These are phyloP conservation scores for Candida multigemmis DNA, from an alignment of 805 yeast genomes.

Conservation along the genomic window DNA sequence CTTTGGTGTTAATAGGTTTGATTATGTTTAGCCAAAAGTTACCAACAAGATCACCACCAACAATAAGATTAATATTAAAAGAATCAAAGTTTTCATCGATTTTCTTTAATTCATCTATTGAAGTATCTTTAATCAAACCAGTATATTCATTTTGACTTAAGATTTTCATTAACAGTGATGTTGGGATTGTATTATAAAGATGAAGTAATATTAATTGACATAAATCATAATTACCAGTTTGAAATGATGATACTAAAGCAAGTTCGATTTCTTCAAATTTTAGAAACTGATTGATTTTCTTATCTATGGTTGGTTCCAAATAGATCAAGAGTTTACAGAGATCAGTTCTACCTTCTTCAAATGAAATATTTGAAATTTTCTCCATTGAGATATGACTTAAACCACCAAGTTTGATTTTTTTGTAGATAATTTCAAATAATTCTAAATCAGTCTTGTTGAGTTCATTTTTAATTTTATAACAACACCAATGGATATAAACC, in stretches of 20 bases:
- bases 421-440: conserved; percentile 40
- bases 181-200: conserved; percentile 44
- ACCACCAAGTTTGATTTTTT: too few relatives aligned
- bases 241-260: conserved; percentile 62
- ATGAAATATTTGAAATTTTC: conserved; percentile 54
- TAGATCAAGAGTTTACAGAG: conserved; percentile 62
- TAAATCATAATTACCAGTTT: conserved; percentile 52
- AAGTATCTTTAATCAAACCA: conserved; percentile 18
- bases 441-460: conserved; percentile 48
- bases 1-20: conserved; percentile 12
- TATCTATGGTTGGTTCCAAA: conserved; percentile 54
- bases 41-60: conserved; percentile 29
- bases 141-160: conserved; percentile 40
- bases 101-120: conserved; percentile 11
- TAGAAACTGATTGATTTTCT: conserved; percentile 50
- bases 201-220: conserved; percentile 47
- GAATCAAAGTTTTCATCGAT: conserved; percentile 6
- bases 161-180: conserved; percentile 62
- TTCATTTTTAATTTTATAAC: conserved; percentile 52
- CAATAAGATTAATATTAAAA: conserved; percentile 9
- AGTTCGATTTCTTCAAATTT: conserved; percentile 63
- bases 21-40: conserved; percentile 26
- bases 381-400: conserved; percentile 45
- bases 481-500: conserved; percentile 76
- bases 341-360: conserved; percentile 70